A percentile compares a stretch with the other conserved stretches of the same genome.
Conservation (phyloP, 2,329 filamentous ascomycete genomes). For the Botrytis sinoallii region DNA sequence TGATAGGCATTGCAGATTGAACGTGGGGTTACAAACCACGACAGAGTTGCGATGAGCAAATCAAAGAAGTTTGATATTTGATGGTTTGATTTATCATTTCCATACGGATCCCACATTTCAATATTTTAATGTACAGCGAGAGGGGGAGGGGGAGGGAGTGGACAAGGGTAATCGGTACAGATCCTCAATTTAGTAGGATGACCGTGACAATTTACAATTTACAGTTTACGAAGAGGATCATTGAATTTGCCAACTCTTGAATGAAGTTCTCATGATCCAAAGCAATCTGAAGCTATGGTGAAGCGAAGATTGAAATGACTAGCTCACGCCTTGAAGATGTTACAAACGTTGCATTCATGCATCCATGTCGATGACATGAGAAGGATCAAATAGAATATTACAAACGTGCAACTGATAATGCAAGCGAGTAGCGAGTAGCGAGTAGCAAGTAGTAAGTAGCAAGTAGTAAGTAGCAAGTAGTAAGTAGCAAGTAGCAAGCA, state of each 20-base stretch:
- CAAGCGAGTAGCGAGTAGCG: conserved; percentile 6
- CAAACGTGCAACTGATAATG: conserved; percentile 5
- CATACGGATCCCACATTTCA: background rate
- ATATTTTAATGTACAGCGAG: background rate
- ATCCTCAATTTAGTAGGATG: background rate
- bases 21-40: background rate
- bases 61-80: background rate
- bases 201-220: background rate
- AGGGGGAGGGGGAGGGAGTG: background rate
- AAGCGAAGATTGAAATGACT: background rate
- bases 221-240: background rate
- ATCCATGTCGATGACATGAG: background rate
- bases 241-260: background rate
- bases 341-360: background rate
- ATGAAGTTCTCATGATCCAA: background rate
- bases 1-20: background rate
- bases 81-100: background rate
- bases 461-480: background rate
- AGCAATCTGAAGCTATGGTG: background rate
- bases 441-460: no score
- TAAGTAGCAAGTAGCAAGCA: background rate
- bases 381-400: conserved; percentile 14
- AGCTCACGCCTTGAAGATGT: background rate
- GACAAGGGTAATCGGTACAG: background rate
- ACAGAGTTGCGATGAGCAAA: background rate